These are phyloP conservation scores for Puccinia brachypodii DNA, from an alignment of 1,284 basidiomycete species.

Conservation along the genomic window DNA sequence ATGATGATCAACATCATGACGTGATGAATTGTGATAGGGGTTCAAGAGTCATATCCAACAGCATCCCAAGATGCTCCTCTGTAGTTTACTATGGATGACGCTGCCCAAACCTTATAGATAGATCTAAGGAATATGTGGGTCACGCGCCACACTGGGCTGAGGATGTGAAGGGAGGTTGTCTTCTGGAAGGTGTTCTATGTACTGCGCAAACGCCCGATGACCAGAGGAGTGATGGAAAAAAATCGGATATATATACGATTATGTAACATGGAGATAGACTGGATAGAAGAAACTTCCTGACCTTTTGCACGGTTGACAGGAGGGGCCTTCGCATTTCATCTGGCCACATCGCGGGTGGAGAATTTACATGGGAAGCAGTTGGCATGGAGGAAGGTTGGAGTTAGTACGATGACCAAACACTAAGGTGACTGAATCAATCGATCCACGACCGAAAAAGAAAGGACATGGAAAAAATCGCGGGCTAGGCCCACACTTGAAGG, in stretches of 20 bases:
- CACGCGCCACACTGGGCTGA: conserved; percentile 1
- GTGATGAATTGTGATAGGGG: background rate
- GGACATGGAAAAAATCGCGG: background rate
- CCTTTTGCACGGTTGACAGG: conserved; percentile 27
- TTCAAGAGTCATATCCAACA: background rate
- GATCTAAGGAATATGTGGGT: background rate
- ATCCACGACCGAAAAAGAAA: background rate
- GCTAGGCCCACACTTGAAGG: background rate
- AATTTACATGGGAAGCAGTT: background rate
- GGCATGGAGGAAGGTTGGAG: background rate
- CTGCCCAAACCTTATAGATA: background rate
- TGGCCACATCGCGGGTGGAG: background rate
- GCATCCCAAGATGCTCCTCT: no score
- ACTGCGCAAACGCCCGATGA: conserved; percentile 18
- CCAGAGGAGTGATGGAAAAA: conserved; percentile 5
- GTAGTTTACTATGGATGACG: no score
- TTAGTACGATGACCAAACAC: background rate
- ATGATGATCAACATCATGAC: background rate
- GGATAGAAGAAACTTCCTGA: conserved; percentile 1
- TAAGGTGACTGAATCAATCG: background rate
- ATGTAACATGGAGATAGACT: background rate
- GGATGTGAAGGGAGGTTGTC: background rate
- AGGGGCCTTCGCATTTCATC: conserved; percentile 42
- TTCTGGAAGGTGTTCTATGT: background rate
- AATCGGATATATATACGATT: background rate